Percentiles rank a stretch among this genome's conserved stretches.
Conservation (phyloP, 176 grass and related monocot species). For the Rhipidocladum racemiflorum region DNA sequence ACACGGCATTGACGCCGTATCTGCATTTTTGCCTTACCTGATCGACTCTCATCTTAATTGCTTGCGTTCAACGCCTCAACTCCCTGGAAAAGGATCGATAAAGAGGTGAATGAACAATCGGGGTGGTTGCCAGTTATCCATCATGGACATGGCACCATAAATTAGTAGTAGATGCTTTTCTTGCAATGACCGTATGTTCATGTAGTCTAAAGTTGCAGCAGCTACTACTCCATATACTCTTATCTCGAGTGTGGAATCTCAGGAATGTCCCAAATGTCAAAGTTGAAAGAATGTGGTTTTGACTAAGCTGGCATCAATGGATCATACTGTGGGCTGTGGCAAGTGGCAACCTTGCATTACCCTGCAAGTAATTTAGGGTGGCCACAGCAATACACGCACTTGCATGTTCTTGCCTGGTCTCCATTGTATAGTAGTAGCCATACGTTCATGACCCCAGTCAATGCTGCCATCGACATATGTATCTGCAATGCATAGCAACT, state of each 20-base stretch:
- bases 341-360: background rate
- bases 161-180: background rate
- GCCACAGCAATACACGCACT: background rate
- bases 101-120: background rate
- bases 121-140: slow-evolving; percentile 32
- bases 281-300: background rate
- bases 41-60: background rate
- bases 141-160: slow-evolving; percentile 9
- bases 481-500: background rate
- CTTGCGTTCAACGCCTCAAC: background rate
- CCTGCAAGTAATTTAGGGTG: background rate
- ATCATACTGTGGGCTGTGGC: background rate
- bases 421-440: background rate
- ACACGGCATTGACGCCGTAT: slow-evolving; percentile 5
- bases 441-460: slow-evolving; percentile 2
- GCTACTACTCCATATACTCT: background rate
- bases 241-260: background rate
- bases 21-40: background rate
- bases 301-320: background rate
- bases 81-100: slow-evolving; percentile 6
- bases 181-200: background rate
- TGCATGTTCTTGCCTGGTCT: slow-evolving; percentile 18
- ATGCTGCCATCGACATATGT: slow-evolving; percentile 23
- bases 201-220: background rate
- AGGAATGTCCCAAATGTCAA: background rate